Base-by-base conservation (phyloP, 1,284 basidiomycete species). In the Papiliotrema terrestris region DNA sequence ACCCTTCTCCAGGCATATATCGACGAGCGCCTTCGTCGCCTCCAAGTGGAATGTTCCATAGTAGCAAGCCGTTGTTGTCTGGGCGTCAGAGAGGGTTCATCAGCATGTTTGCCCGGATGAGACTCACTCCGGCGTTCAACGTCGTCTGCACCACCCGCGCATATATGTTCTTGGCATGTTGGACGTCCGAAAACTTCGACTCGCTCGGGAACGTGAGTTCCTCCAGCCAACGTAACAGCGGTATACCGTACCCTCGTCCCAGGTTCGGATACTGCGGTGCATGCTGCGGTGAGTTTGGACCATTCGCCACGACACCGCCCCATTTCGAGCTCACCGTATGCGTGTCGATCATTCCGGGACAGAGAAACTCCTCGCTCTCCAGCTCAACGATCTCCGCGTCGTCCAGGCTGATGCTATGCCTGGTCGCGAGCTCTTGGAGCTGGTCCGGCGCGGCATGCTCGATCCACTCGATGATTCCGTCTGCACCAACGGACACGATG, bases 11-110 rank as follows among this genome's bases (percentile, higher is more conserved):
- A 86, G 81, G 41, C 89, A 83, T 25, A 89, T 83, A 46, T 91
- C 84, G 1, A 90, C 92, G 1, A 98, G 83, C 36, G 84, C 78
- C 74, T 88, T 89, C 9, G 89, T 90, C 0, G 87, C 83, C 57
- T 89, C 86, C 19, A 87, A 77, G 74, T 98, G 91, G 5, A 95
- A 74, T 0, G 86, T 88, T 13, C 85, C 89, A 72, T 91, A 97
- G 75, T 96, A 96, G 73, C 91, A 95, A 62, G 87, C 90, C 0
- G 92, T 96, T 0, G 93, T 95, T 0, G 92, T 96, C 89, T 91
- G 61, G 51, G 19, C 46, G 59, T 19, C 49, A 49, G 11, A 20
- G 20, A 9, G 19, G 8, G 3, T 19, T 8, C 39, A 8, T 26
- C 8, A 41, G n/a, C 15, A 50, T 3, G 8, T 25, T 15, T 9